Evolutionary conservation across 2,329 filamentous ascomycete species (phyloP), one percentile per base, ranked within the genome.

Genomic region (Ophiocordyceps camponoti-saundersi): DNA sequence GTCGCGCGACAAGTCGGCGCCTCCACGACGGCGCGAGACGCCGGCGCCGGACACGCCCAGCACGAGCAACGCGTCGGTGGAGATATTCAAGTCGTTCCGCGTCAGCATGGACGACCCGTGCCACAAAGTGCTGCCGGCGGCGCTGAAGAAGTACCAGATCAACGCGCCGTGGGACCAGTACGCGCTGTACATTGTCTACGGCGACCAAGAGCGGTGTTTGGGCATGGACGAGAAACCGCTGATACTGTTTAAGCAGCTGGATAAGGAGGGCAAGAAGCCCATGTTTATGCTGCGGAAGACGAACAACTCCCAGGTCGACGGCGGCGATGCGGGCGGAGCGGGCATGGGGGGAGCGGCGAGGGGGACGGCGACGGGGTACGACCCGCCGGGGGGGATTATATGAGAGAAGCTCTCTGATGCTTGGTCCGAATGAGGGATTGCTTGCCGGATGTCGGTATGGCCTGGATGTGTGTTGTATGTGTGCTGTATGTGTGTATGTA

Each of bases 71-170:
- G 68, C 73, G 13, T 78, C 77, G 1, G 89, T 95, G 49, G 92
- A 98, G 64, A 95, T 98, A 49, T 96, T 96, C 79, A 98, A 98
- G 63, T 94, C 86, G 1, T 98, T 98, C 75, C 82, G 90, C 39
- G 92, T 98, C 51, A 92, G 85, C 60, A 93, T 96, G 76, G 92
- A 98, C 55, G 92, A 98, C 59, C 92, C 92, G 3, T 98, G 92
- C 67, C 85, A 95, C 69, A 95, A 95, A 62, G 92, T 98, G 26
- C 73, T 98, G 2, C 92, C 92, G 1, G 92, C 93, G 16, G 92
- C 92, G 2, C 75, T 98, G 18, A 93, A 93, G 61, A 95, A 95
- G 62, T 98, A 98, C 67, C 92, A 96, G 60, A 98, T 98, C 68
- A 90, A 93, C 54, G 90, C 89, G 21, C 90, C 95, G 45, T 95